Evolutionary conservation across 2,329 filamentous ascomycete genomes (phyloP), one percentile per base, ranked within the genome.

Genomic region (Decorospora gaudefroyi): DNA sequence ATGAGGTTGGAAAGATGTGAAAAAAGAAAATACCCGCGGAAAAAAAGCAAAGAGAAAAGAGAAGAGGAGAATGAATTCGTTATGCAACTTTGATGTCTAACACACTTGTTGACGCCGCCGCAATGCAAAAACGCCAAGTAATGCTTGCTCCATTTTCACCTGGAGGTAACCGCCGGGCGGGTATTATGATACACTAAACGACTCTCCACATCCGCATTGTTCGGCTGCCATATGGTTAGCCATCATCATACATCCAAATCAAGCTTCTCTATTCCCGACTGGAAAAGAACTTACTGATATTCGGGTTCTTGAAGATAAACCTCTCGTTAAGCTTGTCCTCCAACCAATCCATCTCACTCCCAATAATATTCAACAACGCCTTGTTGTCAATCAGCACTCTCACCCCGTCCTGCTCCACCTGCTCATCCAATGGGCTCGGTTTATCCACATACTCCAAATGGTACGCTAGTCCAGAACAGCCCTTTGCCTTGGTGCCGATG

Each of bases 311-410:
- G 74, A 99, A 99, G 36, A 96, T 85, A 71, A 99, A 99, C 55
- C 88, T 80, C 72, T 91, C 82, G 69, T 87, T 95, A 54, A 99
- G 75, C 76, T 95, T 96, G 62, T 97, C 93, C 73, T 97, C 91
- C 8, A 92, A 80, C 91, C 92, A 99, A 67, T 99, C 93, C 93
- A 99, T 99, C 74, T 97, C 92, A 66, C 88, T 96, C 4, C 93
- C 93, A 61, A 99, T 96, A 40, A 99, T 97, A 72, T 92, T 97
- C 69, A 99, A 91, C 35, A 99, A 76, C 28, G 93, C 93, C 76
- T 96, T 97, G 78, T 89, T 95, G 71, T 99, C 93, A 44, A 99
- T 93, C 68, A 97, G 71, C 22, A 99, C 92, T 73, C 88, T 92
- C 44, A 99, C 92, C 0, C 92, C 93, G 63, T 97, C 93, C 69